Conservation (phyloP, 2,329 filamentous ascomycete species). For the Ceratocystis eucalypticola region DNA sequence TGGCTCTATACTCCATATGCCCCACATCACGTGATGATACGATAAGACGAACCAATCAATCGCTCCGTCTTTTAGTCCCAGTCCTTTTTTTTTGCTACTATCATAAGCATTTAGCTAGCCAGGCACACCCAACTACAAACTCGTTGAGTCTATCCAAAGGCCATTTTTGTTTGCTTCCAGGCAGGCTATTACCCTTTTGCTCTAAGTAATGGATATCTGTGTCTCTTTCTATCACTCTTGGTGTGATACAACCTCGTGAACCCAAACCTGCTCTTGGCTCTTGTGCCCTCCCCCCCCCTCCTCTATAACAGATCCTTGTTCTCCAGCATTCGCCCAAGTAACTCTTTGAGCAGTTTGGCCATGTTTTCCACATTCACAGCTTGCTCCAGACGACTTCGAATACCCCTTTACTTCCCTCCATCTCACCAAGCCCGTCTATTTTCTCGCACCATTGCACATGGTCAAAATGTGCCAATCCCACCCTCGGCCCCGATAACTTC, state of each 20-base stretch:
- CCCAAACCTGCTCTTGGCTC: background rate
- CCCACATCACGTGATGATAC: conserved; percentile 17
- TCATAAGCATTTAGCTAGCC: background rate
- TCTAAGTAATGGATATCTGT: conserved; percentile 4
- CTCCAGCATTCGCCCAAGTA: background rate
- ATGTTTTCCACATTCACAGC: conserved; percentile 1
- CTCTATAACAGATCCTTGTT: background rate
- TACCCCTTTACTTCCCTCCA: background rate
- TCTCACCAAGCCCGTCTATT: background rate
- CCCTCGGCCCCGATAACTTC: background rate
- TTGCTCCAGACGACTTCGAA: background rate
- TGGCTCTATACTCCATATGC: background rate
- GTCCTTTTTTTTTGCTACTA: background rate
- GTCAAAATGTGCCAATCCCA: background rate
- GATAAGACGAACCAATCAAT: background rate
- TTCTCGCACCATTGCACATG: background rate
- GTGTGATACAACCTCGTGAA: background rate
- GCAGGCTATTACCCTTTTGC: no score
- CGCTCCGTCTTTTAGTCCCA: background rate
- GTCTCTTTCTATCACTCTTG: conserved; percentile 5
- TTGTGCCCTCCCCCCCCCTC: background rate
- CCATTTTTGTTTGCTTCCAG: background rate
- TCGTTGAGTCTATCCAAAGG: background rate
- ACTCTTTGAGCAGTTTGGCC: background rate
- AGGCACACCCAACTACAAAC: background rate